Conservation (phyloP, 106 monocot species). For the Cymbidium sinense region DNA sequence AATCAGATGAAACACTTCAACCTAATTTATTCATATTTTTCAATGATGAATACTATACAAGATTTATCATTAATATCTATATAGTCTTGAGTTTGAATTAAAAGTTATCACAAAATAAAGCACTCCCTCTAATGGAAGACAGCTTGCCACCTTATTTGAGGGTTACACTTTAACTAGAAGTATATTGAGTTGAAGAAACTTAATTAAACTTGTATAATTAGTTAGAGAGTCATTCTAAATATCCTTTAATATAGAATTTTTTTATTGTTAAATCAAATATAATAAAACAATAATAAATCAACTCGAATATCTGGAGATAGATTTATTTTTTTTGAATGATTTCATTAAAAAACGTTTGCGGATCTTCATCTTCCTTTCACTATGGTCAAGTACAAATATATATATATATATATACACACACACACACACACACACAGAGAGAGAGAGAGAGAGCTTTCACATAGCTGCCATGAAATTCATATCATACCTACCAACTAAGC, state of each 20-base stretch:
- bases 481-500: slow-evolving; percentile 26
- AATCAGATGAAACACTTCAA: neutral
- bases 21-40: neutral
- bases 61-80: neutral
- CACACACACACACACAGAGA: neutral
- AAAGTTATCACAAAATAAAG: too few relatives aligned
- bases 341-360: too few relatives aligned
- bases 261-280: too few relatives aligned
- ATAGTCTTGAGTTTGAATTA: neutral
- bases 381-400: too few relatives aligned
- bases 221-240: too few relatives aligned
- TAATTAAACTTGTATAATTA: neutral
- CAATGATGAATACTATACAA: neutral
- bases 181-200: neutral
- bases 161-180: neutral
- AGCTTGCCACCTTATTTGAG: slow-evolving; percentile 1
- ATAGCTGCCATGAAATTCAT: slow-evolving; percentile 51
- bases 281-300: too few relatives aligned
- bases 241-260: too few relatives aligned
- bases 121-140: neutral
- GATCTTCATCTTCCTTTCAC: too few relatives aligned
- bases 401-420: too few relatives aligned
- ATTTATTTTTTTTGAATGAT: neutral
- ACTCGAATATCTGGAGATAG: too few relatives aligned
- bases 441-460: slow-evolving; percentile 25